A percentile compares a stretch with the other conserved stretches of the same genome.
phyloP scores from a whole-genome alignment of 164 flowering plant species.

The Chimonanthus salicifolius region DNA sequence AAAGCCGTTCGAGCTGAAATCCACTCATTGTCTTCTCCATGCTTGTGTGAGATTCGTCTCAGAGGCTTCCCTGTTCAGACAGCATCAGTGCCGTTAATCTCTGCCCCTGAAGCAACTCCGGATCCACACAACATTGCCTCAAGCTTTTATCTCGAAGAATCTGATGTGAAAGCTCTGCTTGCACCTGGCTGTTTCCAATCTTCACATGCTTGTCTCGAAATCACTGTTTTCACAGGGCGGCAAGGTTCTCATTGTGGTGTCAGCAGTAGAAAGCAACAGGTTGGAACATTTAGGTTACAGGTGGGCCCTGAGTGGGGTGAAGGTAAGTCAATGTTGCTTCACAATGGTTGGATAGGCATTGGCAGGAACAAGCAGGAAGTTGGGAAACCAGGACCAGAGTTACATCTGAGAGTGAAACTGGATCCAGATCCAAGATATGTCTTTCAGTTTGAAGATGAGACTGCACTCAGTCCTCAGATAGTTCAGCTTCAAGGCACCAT shows the following conservation, averaged over 20 bases:
- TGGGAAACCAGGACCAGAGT: conserved; percentile 59
- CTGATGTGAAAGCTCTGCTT: conserved; percentile 58
- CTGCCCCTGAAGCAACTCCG: conserved; percentile 56
- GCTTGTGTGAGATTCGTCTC: conserved; percentile 70
- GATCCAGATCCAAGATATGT: conserved; percentile 98
- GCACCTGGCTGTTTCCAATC: conserved; percentile 62
- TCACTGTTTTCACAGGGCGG: conserved; percentile 52
- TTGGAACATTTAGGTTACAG: conserved; percentile 66
- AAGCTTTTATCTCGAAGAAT: conserved; percentile 80
- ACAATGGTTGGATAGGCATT: conserved; percentile 77
- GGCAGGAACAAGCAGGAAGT: conserved; percentile 54
- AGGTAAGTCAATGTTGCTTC: conserved; percentile 65
- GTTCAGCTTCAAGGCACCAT: conserved; percentile 75
- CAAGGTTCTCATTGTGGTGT: conserved; percentile 70
- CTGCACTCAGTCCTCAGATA: conserved; percentile 69
- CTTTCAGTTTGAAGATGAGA: conserved; percentile 82
- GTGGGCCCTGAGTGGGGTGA: conserved; percentile 87
- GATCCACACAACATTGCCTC: conserved; percentile 53
- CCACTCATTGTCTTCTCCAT: conserved; percentile 43
- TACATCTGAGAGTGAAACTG: conserved; percentile 74
- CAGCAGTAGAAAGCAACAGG: conserved; percentile 59
- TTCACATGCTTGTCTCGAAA: conserved; percentile 60
- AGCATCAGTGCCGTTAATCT: conserved; percentile 50
- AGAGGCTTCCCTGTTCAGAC: conserved; percentile 82
- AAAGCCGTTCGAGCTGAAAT: conserved; percentile 32